Conservation (phyloP, 148 eudicot species). For the Talinum fruticosum region DNA sequence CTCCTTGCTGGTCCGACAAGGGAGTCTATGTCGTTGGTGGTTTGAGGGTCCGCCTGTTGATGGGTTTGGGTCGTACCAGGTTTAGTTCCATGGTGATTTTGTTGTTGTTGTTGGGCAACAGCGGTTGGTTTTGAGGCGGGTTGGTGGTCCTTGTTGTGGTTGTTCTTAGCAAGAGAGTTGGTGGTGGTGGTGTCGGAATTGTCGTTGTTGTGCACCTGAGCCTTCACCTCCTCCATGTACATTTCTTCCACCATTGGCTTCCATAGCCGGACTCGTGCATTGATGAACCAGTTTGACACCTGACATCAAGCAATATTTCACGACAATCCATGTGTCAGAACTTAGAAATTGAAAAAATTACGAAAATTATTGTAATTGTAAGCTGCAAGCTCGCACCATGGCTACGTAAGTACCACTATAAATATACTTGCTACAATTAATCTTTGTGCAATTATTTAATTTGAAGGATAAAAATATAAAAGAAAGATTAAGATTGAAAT, state of each 20-base stretch:
- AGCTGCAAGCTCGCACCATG: too few species aligned
- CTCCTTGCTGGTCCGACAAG: conserved; percentile 23
- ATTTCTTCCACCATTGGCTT: conserved; percentile 79
- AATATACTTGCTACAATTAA: too few species aligned
- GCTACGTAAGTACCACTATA: too few species aligned
- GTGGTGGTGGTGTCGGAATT: not conserved
- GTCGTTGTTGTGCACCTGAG: conserved; percentile 21
- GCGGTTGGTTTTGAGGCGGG: not conserved
- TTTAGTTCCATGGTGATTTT: not conserved
- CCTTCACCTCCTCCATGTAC: conserved; percentile 56
- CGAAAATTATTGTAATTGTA: too few species aligned
- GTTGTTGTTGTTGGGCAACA: conserved; percentile 9
- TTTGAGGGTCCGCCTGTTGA: conserved; percentile 7
- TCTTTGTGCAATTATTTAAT: too few species aligned
- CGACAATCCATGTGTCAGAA: too few species aligned
- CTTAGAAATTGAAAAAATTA: too few species aligned
- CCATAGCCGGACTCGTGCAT: conserved; percentile 60
- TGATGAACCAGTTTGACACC: conserved; percentile 75
- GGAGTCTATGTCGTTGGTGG: conserved; percentile 30
- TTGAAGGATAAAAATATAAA: too few species aligned
- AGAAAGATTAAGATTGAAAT: too few species aligned
- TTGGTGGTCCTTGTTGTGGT: not conserved
- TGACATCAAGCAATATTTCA: not conserved
- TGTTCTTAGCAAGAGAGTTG: not conserved
- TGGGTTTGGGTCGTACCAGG: conserved; percentile 8